phyloP scores from a whole-genome alignment of 129 eudicot species.

The Silybum marianum region DNA sequence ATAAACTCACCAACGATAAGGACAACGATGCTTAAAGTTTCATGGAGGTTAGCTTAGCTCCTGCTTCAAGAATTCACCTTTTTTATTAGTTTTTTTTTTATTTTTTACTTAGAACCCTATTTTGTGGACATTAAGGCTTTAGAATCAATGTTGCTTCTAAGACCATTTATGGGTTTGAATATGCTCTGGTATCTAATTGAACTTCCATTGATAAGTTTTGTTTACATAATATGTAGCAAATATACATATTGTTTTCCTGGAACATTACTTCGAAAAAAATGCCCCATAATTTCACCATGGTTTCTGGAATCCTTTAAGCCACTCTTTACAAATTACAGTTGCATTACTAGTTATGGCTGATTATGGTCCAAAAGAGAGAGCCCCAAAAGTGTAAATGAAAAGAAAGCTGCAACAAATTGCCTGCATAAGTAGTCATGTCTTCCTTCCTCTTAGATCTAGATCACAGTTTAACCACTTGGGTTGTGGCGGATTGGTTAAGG shows the following conservation, averaged over 20 bases:
- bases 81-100: not conserved
- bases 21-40: constrained; percentile 27
- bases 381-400: not conserved
- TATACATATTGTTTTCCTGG: not conserved
- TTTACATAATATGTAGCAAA: not conserved
- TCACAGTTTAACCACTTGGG: not conserved
- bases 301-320: not conserved
- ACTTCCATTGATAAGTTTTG: constrained; percentile 13
- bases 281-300: not conserved
- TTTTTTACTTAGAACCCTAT: not conserved
- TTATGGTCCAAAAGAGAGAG: not conserved
- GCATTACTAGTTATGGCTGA: not conserved
- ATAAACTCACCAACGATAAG: constrained; percentile 13
- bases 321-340: not conserved
- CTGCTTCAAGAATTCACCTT: constrained; percentile 8
- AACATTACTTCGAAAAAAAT: not conserved
- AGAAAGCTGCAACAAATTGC: not conserved
- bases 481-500: not conserved
- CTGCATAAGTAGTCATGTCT: not conserved
- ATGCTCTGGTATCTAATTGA: constrained; percentile 10
- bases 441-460: not conserved
- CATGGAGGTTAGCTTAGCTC: constrained; percentile 32
- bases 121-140: constrained; percentile 23
- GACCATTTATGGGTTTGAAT: constrained; percentile 13
- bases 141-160: constrained; percentile 24